Percentiles rank a stretch among this genome's conserved stretches.
Conservation (phyloP, 208 protist species). For the Porcisia deanei region DNA sequence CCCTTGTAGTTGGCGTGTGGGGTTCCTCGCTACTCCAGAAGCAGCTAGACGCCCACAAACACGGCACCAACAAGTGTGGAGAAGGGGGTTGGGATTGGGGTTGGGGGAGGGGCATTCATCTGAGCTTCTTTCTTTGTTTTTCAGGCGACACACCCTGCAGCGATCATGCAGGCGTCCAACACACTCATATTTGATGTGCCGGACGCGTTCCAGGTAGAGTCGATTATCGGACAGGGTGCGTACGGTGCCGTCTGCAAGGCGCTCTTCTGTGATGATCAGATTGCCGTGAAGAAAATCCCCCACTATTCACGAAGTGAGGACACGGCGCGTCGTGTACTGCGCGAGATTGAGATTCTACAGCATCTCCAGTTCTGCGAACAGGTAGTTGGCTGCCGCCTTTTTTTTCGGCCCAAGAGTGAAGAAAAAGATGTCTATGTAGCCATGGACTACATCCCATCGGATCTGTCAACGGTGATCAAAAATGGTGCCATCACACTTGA, state of each 20-base stretch:
- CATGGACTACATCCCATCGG: constrained; percentile 90
- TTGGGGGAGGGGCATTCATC: neutral
- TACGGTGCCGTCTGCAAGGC: constrained; percentile 95
- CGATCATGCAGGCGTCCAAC: constrained; percentile 36
- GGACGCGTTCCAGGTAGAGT: constrained; percentile 83
- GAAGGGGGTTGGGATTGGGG: neutral
- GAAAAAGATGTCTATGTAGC: constrained; percentile 94
- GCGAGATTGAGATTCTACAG: constrained; percentile 87
- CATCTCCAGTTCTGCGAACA: constrained; percentile 89
- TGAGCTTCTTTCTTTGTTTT: too few species aligned
- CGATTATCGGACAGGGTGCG: constrained; percentile 92
- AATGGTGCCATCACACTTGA: constrained; percentile 72
- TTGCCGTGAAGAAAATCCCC: constrained; percentile 92
- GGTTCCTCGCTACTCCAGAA: neutral
- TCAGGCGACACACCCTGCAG: neutral
- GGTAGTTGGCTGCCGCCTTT: constrained; percentile 81
- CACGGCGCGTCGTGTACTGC: constrained; percentile 79
- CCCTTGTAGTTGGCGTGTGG: neutral
- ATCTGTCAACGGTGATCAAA: constrained; percentile 84
- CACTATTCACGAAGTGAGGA: constrained; percentile 86
- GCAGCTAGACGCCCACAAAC: neutral
- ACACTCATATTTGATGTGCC: constrained; percentile 88
- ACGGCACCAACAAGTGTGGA: neutral
- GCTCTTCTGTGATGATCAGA: constrained; percentile 64
- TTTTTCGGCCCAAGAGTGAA: constrained; percentile 83